Base-by-base conservation (phyloP, 2,329 filamentous ascomycete genomes). In the Cordyceps cicadae region DNA sequence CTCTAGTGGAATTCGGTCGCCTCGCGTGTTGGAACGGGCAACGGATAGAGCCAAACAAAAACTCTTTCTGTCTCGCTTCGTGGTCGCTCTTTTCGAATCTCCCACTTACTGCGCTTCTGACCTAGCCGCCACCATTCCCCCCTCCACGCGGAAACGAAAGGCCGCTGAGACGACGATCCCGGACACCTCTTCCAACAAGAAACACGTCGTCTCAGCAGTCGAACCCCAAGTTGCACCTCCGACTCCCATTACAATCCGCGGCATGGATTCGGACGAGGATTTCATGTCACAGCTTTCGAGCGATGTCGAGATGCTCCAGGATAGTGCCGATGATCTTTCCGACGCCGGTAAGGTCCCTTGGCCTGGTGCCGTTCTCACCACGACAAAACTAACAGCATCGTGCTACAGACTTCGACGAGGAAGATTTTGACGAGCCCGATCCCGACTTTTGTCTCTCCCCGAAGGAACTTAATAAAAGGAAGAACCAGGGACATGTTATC, bases 201-300 rank as follows among this genome's bases (percentile, higher is more conserved):
- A 78, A 76, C 72, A 79, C 71, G 77, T 81, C 77, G 79, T 79
- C 78, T 82, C 81, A 76, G 79, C 78, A 68, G 75, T 76, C 72
- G 63, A 65, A 43, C 64, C 66, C 51, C 56, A 65, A 61, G 76
- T 77, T 49, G 81, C 83, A 46, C 84, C 85, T 24, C 82, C 82
- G 17, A 84, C 83, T 5, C 81, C 83, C 32, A 73, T 81, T 62
- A 86, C 83, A 54, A 77, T 73, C n/a, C 70, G 71, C 24, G 83
- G 79, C 65, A 97, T 97, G 92, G 92, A 96, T 77, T 97, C 92
- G 9, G 93, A 97, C 68, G 92, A 97, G 70, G 93, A 97, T 63
- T 92, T 92, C 74, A 88, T 94, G 83, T 95, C 89, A 68, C 86
- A 87, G 70, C 81, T 87, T 67, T 93, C 90, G 48, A 96, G 69